Evolutionary conservation across 2,329 filamentous ascomycete genomes (phyloP), one percentile per base, ranked within the genome.

Genomic region (Cyphellophora europaea): DNA sequence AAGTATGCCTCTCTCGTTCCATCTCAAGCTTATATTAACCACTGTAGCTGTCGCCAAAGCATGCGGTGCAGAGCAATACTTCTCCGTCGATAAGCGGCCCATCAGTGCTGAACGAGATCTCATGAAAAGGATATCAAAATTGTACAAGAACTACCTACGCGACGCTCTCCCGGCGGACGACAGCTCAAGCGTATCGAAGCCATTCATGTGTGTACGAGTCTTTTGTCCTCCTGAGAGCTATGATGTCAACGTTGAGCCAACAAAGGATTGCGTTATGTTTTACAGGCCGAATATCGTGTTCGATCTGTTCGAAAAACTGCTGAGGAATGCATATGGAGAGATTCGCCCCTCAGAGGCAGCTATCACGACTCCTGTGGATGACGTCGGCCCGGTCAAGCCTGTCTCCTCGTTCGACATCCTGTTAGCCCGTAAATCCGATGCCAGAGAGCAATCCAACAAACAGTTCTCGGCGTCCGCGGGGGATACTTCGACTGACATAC

Each of bases 261-360:
- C 69, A 2, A 80, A 80, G 48, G 72, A 79, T 48, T 71, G 79
- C 51, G 62, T 79, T 2, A 47, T 78, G 3, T 77, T 79, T 45
- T 65, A 67, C 19, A 58, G 77, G 30, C 50, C 57, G 2, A 48
- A 52, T 3, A 13, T 49, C 0, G 48, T 79, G 3, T 21, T 76
- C 4, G 49, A 49, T 3, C 45, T 63, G 4, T 55, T 66, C 2
- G 57, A 65, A 13, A 53, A 53, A 18, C 48, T 77, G 1, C 65
- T 77, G 30, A 46, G 45, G n/a, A 38, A 43, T 5, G 36, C 53
- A 6, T 65, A 65, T 40, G 56, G 30, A 16, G 16, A 19, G 12
- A 6, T 21, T 3, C 6, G 3, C 6, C 13, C 8, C 3, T 12
- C 10, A 6, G 8, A 3, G 6, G 8, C 10, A 8, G 18, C 6